Percentiles rank a stretch among this genome's conserved stretches.
phyloP scores from a whole-genome alignment of 192 early-diverging fungal species.

The Funneliformis mosseae region DNA sequence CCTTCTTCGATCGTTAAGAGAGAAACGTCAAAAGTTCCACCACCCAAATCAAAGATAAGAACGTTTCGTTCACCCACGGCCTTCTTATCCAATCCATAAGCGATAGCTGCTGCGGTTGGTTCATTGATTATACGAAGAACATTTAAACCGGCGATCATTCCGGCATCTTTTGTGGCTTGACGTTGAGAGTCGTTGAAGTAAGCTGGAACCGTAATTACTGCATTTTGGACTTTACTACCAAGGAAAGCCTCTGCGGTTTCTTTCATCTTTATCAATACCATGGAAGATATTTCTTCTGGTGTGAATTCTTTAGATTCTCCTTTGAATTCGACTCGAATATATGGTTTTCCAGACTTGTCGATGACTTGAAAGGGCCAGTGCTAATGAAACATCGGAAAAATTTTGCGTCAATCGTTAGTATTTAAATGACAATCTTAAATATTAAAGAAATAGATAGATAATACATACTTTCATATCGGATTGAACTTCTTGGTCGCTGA shows the following conservation, averaged over 20 bases:
- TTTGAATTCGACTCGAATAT: conserved; percentile 93
- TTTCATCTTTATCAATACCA: conserved; percentile 91
- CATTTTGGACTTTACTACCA: conserved; percentile 76
- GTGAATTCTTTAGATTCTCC: conserved; percentile 96
- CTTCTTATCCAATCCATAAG: conserved; percentile 86
- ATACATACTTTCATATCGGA: conserved; percentile 94
- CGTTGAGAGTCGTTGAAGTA: conserved; percentile 88
- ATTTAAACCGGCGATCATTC: conserved; percentile 88
- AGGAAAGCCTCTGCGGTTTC: conserved; percentile 63
- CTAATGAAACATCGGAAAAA: conserved; percentile 93
- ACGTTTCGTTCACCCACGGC: conserved; percentile 80
- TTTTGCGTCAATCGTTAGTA: conserved; percentile 57
- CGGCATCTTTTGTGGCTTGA: conserved; percentile 63
- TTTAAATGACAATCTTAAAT: conserved; percentile 69
- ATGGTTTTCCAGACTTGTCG: conserved; percentile 86
- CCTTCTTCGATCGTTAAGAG: conserved; percentile 72
- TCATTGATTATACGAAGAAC: conserved; percentile 98
- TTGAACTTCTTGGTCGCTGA: conserved; percentile 91
- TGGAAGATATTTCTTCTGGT: conserved; percentile 96
- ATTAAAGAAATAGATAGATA: conserved; percentile 67
- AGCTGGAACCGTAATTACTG: conserved; percentile 94
- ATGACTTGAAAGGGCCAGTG: conserved; percentile 47
- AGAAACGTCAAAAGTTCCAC: conserved; percentile 97
- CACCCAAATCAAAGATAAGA: conserved; percentile 43
- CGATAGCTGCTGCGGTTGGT: conserved; percentile 95